These are phyloP conservation scores for Acer campestre DNA, from an alignment of 345 rosid species.

Conservation along the genomic window DNA sequence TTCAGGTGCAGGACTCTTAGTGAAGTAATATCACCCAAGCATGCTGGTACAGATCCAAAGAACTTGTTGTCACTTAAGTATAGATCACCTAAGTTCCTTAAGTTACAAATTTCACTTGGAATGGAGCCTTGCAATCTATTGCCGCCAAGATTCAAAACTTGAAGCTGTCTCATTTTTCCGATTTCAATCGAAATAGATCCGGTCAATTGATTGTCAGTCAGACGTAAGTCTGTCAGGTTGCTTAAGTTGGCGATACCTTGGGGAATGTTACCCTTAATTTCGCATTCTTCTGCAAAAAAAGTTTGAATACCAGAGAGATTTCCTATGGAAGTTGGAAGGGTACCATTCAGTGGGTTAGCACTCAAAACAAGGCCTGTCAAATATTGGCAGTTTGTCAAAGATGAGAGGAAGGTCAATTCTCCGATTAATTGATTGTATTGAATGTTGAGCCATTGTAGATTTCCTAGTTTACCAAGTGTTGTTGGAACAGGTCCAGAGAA, in stretches of 20 bases:
- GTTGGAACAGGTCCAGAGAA: slow-evolving; percentile 7
- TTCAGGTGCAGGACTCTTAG: background rate
- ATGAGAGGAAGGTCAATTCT: background rate
- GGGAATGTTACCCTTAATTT: slow-evolving; percentile 20
- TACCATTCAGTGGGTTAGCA: slow-evolving; percentile 7
- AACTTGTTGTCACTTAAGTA: slow-evolving; percentile 2
- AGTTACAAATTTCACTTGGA: slow-evolving; percentile 8
- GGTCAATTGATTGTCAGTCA: slow-evolving; percentile 18
- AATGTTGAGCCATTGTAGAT: background rate
- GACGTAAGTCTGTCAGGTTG: background rate
- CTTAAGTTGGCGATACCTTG: slow-evolving; percentile 8
- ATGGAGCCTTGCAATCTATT: slow-evolving; percentile 14
- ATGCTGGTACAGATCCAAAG: slow-evolving; percentile 6
- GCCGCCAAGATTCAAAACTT: background rate
- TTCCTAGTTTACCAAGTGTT: background rate
- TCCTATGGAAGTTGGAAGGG: slow-evolving; percentile 1
- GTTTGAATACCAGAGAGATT: slow-evolving; percentile 3
- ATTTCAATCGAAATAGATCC: slow-evolving; percentile 21
- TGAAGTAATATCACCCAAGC: slow-evolving; percentile 7
- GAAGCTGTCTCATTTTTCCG: slow-evolving; percentile 8
- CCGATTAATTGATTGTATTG: background rate
- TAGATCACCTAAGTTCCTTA: background rate
- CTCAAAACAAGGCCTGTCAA: background rate
- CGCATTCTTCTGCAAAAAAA: background rate
- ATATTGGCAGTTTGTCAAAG: slow-evolving; percentile 5